phyloP scores from a whole-genome alignment of 1,284 basidiomycete genomes.

The Ustilago tritici region DNA sequence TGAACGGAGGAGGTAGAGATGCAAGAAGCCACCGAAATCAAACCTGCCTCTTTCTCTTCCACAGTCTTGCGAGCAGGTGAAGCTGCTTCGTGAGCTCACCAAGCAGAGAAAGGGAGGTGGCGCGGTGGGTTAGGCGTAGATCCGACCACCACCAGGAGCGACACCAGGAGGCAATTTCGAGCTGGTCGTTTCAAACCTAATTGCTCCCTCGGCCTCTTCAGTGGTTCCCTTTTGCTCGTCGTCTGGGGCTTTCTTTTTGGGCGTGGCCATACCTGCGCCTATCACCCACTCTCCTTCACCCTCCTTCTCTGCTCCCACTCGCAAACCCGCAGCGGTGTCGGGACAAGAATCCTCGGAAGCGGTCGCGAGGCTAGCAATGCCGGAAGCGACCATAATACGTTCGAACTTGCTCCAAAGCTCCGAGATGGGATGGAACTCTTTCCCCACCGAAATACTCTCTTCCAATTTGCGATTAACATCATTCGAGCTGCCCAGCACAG shows the following conservation, averaged over 20 bases:
- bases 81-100: too few relatives aligned
- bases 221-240: not conserved
- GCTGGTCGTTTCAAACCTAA: constrained; percentile 1
- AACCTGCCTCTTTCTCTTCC: too few relatives aligned
- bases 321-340: not conserved
- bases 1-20: too few relatives aligned
- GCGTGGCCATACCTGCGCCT: not conserved
- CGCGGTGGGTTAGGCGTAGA: constrained; percentile 21
- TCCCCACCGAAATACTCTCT: constrained; percentile 89
- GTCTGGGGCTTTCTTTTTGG: not conserved
- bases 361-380: constrained; percentile 41
- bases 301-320: not conserved
- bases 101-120: not conserved
- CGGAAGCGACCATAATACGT: constrained; percentile 75
- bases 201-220: not conserved
- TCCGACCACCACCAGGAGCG: constrained; percentile 43
- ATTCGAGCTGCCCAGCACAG: constrained; percentile 85
- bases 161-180: constrained; percentile 34
- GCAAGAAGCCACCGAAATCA: too few relatives aligned
- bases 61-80: too few relatives aligned
- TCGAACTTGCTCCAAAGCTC: constrained; percentile 86
- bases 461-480: constrained; percentile 90
- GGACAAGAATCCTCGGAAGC: not conserved
- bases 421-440: constrained; percentile 90
- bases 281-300: not conserved